Base-by-base conservation (phyloP, 2,329 filamentous ascomycete species). In the Shiraia sp. region DNA sequence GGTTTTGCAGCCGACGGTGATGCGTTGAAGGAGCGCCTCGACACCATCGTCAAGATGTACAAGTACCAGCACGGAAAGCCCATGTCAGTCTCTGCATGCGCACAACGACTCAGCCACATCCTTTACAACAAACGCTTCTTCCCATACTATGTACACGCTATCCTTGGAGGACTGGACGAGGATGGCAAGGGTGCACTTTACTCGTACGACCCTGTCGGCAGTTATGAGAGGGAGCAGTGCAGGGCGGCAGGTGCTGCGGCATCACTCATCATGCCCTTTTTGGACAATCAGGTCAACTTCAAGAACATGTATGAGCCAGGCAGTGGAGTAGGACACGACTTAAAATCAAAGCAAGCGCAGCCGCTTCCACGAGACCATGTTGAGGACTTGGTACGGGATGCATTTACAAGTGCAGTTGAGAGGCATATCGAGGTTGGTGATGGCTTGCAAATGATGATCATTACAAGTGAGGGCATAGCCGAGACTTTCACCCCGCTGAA, bases 251-350 rank as follows among this genome's bases (percentile, higher is more conserved):
- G 93, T 61, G 91, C 93, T 10, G 91, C 91, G 14, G 87, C 90
- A 39, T 93, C 88, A 64, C 76, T 99, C 72, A 99, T 99, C 74
- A 99, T 96, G 88, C 93, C 93, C 1, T 99, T 99, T 79, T 75
- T 99, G 65, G 93, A 99, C 73, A 99, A 99, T 72, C 95, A 99
- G 75, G 93, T 99, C 77, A 97, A 97, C 77, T 92, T 92, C 79
- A 99, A 96, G 82, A 99, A 99, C 72, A 92, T 96, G 77, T 95
- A 96, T 69, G 79, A 93, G 41, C 90, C 92, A 9, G 88, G 86
- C 32, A 92, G 88, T 60, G 90, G 90, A 42, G 80, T 82, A 47
- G 92, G 92, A 30, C 88, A 96, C 72, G 86, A 85, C 39, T 75
- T 96, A 60, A 75, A 87, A 75, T 81, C 87, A 72, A 80, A 86